phyloP scores from a whole-genome alignment of 768 basidiomycete genomes.

The Galerina marginata region DNA sequence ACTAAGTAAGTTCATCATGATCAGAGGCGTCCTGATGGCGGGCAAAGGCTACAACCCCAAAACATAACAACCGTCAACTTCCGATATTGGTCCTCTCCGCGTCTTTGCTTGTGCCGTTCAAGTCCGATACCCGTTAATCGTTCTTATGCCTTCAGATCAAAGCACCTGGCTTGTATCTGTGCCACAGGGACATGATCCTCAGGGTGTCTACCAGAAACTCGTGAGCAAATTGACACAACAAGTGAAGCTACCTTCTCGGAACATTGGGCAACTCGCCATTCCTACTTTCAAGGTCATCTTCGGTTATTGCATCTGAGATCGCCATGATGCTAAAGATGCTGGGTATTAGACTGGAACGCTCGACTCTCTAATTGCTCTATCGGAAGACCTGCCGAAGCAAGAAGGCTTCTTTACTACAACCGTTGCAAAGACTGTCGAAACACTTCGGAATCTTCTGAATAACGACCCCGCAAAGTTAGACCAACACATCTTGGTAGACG shows the following conservation, averaged over 20 bases:
- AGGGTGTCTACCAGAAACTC: slow-evolving; percentile 72
- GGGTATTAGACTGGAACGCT: slow-evolving; percentile 88
- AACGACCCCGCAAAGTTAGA: slow-evolving; percentile 80
- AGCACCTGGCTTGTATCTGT: slow-evolving; percentile 92
- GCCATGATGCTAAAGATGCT: slow-evolving; percentile 20
- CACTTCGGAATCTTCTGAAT: slow-evolving; percentile 86
- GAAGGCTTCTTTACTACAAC: slow-evolving; percentile 86
- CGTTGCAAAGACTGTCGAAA: slow-evolving; percentile 94
- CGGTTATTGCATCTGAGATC: slow-evolving; percentile 15
- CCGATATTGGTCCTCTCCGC: slow-evolving; percentile 22
- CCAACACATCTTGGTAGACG: slow-evolving; percentile 82
- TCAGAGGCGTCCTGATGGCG: background rate
- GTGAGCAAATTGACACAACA: slow-evolving; percentile 64
- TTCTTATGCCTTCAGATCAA: slow-evolving; percentile 97
- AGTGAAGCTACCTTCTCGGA: slow-evolving; percentile 52
- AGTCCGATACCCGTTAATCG: slow-evolving; percentile 48
- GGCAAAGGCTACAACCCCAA: slow-evolving; percentile 5
- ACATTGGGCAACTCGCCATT: slow-evolving; percentile 70
- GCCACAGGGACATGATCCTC: slow-evolving; percentile 86
- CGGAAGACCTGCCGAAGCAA: slow-evolving; percentile 92
- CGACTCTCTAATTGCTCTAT: slow-evolving; percentile 84
- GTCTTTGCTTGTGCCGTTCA: slow-evolving; percentile 12
- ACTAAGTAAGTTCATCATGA: background rate
- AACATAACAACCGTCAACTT: slow-evolving; percentile 30
- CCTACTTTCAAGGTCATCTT: slow-evolving; percentile 87